Evolutionary conservation across 1,284 basidiomycete genomes (phyloP).

Genomic region (Thecaphora frezii): DNA sequence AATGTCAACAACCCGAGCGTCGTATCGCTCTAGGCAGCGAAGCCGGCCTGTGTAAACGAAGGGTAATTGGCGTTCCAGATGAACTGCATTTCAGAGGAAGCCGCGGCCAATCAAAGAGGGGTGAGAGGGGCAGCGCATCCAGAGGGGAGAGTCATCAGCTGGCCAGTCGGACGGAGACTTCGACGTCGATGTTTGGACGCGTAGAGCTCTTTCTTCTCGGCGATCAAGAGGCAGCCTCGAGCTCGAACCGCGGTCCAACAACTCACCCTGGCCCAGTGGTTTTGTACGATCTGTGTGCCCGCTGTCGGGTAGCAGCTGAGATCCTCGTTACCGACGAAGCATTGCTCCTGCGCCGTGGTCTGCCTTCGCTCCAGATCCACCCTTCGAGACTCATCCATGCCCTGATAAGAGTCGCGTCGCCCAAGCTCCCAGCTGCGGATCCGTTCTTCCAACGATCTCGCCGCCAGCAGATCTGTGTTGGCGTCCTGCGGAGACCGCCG

Average conservation of each 20-base stretch:
- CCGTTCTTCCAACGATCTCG: neutral
- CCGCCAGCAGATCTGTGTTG: neutral
- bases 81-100: conserved; percentile 18
- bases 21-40: too few species aligned
- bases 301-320: conserved; percentile 49
- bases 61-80: conserved; percentile 54
- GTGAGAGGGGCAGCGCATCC: neutral
- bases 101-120: neutral
- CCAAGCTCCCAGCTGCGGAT: neutral
- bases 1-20: too few species aligned
- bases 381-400: conserved; percentile 3
- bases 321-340: conserved; percentile 46
- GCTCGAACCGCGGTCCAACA: too few species aligned
- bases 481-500: neutral
- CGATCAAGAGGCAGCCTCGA: too few species aligned
- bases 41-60: conserved; percentile 38
- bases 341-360: conserved; percentile 32
- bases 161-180: too few species aligned
- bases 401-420: neutral
- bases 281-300: conserved; percentile 32
- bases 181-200: too few species aligned
- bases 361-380: conserved; percentile 19
- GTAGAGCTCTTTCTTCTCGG: too few species aligned
- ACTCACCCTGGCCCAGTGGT: conserved; percentile 36
- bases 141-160: neutral